A percentile compares a stretch with the other conserved stretches of the same genome.
Evolutionary conservation across 106 monocot species (phyloP).

Genomic region (Apostasia ramifera): DNA sequence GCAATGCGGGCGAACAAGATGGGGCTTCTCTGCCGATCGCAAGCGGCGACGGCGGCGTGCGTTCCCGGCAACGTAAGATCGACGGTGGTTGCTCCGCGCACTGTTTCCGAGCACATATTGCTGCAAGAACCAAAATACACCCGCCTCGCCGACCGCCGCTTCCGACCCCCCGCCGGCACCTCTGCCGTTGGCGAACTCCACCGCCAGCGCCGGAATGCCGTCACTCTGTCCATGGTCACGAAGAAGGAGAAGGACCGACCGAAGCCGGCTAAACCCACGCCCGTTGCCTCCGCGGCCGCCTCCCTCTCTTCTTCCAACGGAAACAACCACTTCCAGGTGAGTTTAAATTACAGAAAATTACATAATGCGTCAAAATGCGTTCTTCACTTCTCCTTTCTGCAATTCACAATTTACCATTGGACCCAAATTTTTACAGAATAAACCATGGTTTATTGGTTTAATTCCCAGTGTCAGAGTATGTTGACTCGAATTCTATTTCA

Average conservation of each 20-base stretch:
- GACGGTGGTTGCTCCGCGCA: constrained; percentile 26
- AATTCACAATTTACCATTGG: not conserved
- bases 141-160: constrained; percentile 20
- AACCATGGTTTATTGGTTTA: too few relatives aligned
- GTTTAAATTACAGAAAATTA: not conserved
- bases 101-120: constrained; percentile 26
- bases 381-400: not conserved
- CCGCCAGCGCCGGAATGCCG: constrained; percentile 10
- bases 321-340: constrained; percentile 48
- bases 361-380: not conserved
- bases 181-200: constrained; percentile 12
- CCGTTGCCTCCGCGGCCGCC: not conserved
- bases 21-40: constrained; percentile 48
- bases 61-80: constrained; percentile 36
- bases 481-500: too few relatives aligned
- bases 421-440: too few relatives aligned
- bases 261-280: not conserved
- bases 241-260: constrained; percentile 20
- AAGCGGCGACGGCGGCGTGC: constrained; percentile 57
- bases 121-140: constrained; percentile 46
- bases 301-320: not conserved
- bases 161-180: constrained; percentile 2
- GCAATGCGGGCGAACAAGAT: constrained; percentile 26
- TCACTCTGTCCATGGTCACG: constrained; percentile 36
- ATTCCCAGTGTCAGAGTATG: too few relatives aligned